A percentile compares a stretch with the other conserved stretches of the same genome.
These are phyloP conservation scores for Kwoniella shandongensis DNA, from an alignment of 768 basidiomycete species.

Conservation along the genomic window DNA sequence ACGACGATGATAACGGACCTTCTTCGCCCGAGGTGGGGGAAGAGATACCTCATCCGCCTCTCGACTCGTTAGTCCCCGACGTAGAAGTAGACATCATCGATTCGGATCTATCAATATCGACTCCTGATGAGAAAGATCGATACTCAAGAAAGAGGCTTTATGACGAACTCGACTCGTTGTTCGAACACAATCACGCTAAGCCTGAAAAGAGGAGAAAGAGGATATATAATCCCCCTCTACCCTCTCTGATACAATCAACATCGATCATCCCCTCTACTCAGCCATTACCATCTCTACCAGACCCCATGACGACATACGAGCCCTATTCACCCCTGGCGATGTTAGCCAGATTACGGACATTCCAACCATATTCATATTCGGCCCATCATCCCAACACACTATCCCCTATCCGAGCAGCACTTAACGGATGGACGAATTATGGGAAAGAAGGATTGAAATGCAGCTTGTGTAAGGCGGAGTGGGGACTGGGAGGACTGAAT, in stretches of 20 bases:
- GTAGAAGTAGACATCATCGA: conserved; percentile 24
- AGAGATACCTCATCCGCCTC: conserved; percentile 9
- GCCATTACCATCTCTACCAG: conserved; percentile 23
- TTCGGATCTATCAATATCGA: conserved; percentile 4
- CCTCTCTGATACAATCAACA: background rate
- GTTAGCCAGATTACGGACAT: conserved; percentile 35
- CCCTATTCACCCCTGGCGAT: conserved; percentile 36
- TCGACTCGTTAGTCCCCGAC: conserved; percentile 13
- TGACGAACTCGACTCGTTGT: conserved; percentile 23
- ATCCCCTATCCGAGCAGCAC: conserved; percentile 13
- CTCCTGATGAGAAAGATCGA: background rate
- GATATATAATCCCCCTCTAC: conserved; percentile 14
- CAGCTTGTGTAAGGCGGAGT: conserved; percentile 16
- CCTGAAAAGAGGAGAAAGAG: conserved; percentile 7
- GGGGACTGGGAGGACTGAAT: conserved; percentile 19
- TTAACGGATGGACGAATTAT: conserved; percentile 33
- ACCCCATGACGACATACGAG: conserved; percentile 17
- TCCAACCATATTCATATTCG: conserved; percentile 20
- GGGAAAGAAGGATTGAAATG: conserved; percentile 23
- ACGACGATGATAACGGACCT: conserved; percentile 1
- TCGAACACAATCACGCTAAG: conserved; percentile 1
- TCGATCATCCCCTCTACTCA: conserved; percentile 24
- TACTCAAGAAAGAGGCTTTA: conserved; percentile 28
- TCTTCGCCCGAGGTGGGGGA: background rate
- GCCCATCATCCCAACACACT: conserved; percentile 13